Base-by-base conservation (phyloP, 495 filamentous ascomycete genomes). In the Niebla homalea region DNA sequence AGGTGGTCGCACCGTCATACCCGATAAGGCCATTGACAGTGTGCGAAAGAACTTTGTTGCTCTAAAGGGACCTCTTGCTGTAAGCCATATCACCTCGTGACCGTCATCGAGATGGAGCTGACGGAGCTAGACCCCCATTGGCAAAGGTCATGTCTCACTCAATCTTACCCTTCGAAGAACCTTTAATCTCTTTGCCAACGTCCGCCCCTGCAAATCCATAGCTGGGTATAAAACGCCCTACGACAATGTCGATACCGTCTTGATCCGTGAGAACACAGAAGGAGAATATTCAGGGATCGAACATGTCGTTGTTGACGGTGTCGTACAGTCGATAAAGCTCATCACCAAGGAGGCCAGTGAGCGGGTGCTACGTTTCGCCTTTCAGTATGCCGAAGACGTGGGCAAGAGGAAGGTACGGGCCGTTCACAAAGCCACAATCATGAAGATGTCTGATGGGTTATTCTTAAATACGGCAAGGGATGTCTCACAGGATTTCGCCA, bases 231-330 rank as follows among this genome's bases (percentile, higher is more conserved):
- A 97, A 80, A 98, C 92, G 36, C 87, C 92, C 49, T 98, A 98
- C 75, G 92, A 98, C 67, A 81, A 85, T 59, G 92, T 98, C 65
- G 88, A 98, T 70, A 97, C 89, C 36, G 86, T 96, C 60, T 73
- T 98, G 62, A 97, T 98, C 74, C 86, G 92, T 70, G 92, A 98
- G 75, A 98, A 98, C 79, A 98, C 93, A 57, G 92, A 98, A 77
- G 92, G 92, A 69, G 92, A 98, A 77, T 98, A 98, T 78, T 94
- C 88, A 19, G 93, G 92, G 42, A 97, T 98, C 62, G 92, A 98
- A 78, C 92, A 98, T 71, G 84, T 96, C 46, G 93, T 97, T 46
- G 85, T 98, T 21, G 89, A 96, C 57, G 92, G 92, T 60, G 92
- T 98, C 50, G 92, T 98, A 3, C 93, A 98, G 77, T 87, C 80